Evolutionary conservation across 441 rosid genomes (phyloP), one percentile per base, ranked within the genome.

Genomic region (Populus tomentosa): DNA sequence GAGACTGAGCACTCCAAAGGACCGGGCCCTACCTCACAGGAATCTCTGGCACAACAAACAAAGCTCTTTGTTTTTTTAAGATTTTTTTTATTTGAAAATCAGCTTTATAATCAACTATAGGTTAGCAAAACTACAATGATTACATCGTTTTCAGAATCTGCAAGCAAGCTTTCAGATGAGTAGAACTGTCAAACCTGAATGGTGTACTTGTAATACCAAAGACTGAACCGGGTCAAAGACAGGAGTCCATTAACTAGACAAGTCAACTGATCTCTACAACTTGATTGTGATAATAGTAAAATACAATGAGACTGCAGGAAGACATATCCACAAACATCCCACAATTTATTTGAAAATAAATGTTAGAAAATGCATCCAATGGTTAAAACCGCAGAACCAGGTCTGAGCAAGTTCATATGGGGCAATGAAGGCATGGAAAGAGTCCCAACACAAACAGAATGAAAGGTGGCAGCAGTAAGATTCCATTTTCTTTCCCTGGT

Each of bases 401-500:
- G 14, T 62, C 32, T 71, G 10, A 30, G 16, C 64, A 70, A 70
- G 62, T 20, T 63, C 79, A 70, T 11, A 42, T n/a, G 40, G 32
- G 32, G 67, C 56, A 53, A 74, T 70, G 59, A 69, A 16, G 73
- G 21, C 73, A 65, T 24, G 30, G n/a, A 75, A 50, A 26, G 61
- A 16, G 70, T 35, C 63, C 73, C 77, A 73, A 53, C 65, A 67
- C 46, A 68, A 61, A 36, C 59, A 65, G 20, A 38, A 62, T 50
- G 23, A 69, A 38, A 7, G 9, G 2, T 6, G 14, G 71, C 40
- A 23, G 59, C 46, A 30, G 40, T 21, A 64, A 64, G 67, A 0
- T 64, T 64, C 0, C 67, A 64, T 4, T 64, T 64, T 23, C 67
- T 64, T 64, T 64, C 13, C 61, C 61, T 18, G 61, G 61, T 53